Evolutionary conservation across 2,329 filamentous ascomycete species (phyloP).

Genomic region (Colletotrichum sp.): DNA sequence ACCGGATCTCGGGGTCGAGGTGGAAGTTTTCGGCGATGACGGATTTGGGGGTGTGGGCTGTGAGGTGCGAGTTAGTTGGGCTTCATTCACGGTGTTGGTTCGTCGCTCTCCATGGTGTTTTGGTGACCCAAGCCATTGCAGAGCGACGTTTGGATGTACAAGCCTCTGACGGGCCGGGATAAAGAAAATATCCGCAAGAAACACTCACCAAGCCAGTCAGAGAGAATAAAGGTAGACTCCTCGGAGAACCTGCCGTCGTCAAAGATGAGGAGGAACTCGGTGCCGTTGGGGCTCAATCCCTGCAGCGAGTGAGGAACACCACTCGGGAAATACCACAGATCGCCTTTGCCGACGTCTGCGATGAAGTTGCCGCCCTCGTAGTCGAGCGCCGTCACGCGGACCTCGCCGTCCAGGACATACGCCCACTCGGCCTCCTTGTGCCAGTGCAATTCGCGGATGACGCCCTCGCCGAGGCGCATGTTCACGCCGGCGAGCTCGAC

Average conservation of each 20-base stretch:
- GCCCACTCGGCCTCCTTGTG: constrained; percentile 84
- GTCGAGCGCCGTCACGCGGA: constrained; percentile 76
- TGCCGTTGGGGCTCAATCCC: constrained; percentile 28
- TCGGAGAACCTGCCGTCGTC: constrained; percentile 58
- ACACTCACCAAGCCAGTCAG: constrained; percentile 71
- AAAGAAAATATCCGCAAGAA: background rate
- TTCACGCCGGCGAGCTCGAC: constrained; percentile 79
- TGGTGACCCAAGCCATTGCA: background rate
- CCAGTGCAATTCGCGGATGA: constrained; percentile 81
- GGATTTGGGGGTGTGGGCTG: constrained; percentile 72
- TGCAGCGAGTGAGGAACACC: constrained; percentile 78
- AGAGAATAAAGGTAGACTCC: constrained; percentile 74
- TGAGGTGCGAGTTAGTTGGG: constrained; percentile 1
- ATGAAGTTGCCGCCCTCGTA: constrained; percentile 79
- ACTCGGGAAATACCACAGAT: constrained; percentile 82
- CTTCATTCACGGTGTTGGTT: background rate
- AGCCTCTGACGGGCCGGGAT: background rate
- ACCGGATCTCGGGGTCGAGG: constrained; percentile 71
- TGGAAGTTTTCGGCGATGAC: constrained; percentile 80
- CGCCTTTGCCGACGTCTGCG: constrained; percentile 74
- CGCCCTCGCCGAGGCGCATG: constrained; percentile 76
- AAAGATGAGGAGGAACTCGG: constrained; percentile 48
- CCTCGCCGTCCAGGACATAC: constrained; percentile 73
- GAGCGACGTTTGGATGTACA: background rate
- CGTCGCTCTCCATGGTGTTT: too few relatives aligned